Percentiles rank a stretch among this genome's conserved stretches.
These are phyloP conservation scores for Pulveroboletus sp. DNA, from an alignment of 768 basidiomycete genomes.

Conservation along the genomic window DNA sequence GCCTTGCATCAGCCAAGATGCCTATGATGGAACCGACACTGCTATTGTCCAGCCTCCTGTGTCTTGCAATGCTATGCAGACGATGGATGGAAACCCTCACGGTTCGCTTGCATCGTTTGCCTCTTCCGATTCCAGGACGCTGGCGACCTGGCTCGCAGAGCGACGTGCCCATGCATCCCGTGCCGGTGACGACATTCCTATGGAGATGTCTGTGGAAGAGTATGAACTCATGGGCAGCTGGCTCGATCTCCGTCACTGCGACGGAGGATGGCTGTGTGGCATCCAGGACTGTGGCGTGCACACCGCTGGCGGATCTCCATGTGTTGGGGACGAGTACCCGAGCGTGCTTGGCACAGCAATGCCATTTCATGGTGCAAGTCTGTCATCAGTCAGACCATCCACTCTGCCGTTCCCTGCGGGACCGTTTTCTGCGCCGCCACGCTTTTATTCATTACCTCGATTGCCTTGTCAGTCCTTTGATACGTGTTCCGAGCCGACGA, in stretches of 20 bases:
- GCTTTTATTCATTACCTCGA: slow-evolving; percentile 25
- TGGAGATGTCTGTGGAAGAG: slow-evolving; percentile 42
- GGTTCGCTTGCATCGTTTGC: slow-evolving; percentile 27
- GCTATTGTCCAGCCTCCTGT: neutral
- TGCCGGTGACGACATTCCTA: slow-evolving; percentile 22
- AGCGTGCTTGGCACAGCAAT: slow-evolving; percentile 22
- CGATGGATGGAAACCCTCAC: slow-evolving; percentile 12
- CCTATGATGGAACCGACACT: slow-evolving; percentile 5
- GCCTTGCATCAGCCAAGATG: slow-evolving; percentile 6
- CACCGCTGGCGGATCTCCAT: slow-evolving; percentile 34
- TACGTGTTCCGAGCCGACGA: slow-evolving; percentile 10
- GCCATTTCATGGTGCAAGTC: slow-evolving; percentile 19
- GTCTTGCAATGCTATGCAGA: slow-evolving; percentile 3
- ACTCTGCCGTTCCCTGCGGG: slow-evolving; percentile 9
- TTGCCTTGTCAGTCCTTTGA: slow-evolving; percentile 19
- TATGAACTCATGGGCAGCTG: slow-evolving; percentile 51
- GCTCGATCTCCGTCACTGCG: slow-evolving; percentile 29
- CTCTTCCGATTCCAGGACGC: slow-evolving; percentile 34
- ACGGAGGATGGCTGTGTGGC: slow-evolving; percentile 29
- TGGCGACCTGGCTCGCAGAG: slow-evolving; percentile 39
- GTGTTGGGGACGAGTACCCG: slow-evolving; percentile 18
- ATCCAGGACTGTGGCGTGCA: slow-evolving; percentile 28
- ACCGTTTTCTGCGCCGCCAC: slow-evolving; percentile 17
- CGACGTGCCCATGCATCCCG: slow-evolving; percentile 33
- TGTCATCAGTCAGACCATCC: slow-evolving; percentile 1